phyloP scores from a whole-genome alignment of 345 rosid genomes.

The Stellera chamaejasme region DNA sequence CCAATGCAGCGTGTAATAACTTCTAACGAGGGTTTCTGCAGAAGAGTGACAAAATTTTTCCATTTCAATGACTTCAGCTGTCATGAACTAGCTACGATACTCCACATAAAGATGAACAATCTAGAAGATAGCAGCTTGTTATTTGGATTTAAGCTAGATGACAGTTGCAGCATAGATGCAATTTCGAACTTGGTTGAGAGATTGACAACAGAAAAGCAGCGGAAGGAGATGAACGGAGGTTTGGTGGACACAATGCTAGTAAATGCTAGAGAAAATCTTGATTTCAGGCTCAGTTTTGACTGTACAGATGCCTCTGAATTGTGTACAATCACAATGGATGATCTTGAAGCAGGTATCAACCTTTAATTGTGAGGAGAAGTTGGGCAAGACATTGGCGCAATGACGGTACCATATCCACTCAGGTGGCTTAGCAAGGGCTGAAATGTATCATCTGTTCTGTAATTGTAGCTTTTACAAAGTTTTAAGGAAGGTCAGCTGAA shows the following conservation, averaged over 20 bases:
- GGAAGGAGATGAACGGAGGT: slow-evolving; percentile 94
- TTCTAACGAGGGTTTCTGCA: slow-evolving; percentile 91
- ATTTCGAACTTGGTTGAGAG: slow-evolving; percentile 53
- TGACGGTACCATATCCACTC: too few relatives aligned
- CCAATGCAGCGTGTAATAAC: slow-evolving; percentile 96
- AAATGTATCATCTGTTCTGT: too few relatives aligned
- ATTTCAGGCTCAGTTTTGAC: slow-evolving; percentile 74
- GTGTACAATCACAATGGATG: slow-evolving; percentile 59
- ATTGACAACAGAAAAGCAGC: slow-evolving; percentile 74
- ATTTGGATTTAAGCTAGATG: slow-evolving; percentile 65
- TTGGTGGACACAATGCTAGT: slow-evolving; percentile 71
- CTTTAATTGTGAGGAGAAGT: slow-evolving; percentile 32
- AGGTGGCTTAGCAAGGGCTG: too few relatives aligned
- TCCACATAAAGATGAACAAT: slow-evolving; percentile 76
- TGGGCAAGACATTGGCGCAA: too few relatives aligned
- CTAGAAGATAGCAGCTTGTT: slow-evolving; percentile 51
- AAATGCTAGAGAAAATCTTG: slow-evolving; percentile 89
- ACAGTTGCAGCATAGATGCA: slow-evolving; percentile 58
- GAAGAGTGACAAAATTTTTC: slow-evolving; percentile 96
- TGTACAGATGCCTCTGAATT: slow-evolving; percentile 69
- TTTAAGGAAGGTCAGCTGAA: too few relatives aligned
- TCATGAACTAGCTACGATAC: slow-evolving; percentile 66
- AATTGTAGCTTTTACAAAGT: too few relatives aligned
- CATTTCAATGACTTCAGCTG: slow-evolving; percentile 68
- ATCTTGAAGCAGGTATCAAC: slow-evolving; percentile 59